Percentiles rank a stretch among this genome's conserved stretches.
Conservation (phyloP, 805 yeast species). For the Cyberlindnera amylophila region DNA sequence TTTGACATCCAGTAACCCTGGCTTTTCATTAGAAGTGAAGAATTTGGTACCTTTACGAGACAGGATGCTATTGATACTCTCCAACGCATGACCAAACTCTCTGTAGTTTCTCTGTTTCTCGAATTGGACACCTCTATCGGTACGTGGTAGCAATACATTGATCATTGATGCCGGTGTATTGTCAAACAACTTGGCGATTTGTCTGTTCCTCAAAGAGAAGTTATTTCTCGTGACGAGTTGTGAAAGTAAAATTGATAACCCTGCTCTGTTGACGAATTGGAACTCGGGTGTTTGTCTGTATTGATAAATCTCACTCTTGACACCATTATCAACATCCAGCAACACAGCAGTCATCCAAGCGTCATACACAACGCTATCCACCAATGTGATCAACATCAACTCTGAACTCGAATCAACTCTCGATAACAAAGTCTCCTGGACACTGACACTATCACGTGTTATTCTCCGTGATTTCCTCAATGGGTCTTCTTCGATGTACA, state of each 20-base stretch:
- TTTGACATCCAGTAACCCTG: constrained; percentile 30
- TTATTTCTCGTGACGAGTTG: constrained; percentile 31
- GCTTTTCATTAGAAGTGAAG: constrained; percentile 16
- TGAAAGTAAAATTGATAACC: constrained; percentile 14
- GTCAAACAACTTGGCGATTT: constrained; percentile 19
- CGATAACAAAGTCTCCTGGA: constrained; percentile 35
- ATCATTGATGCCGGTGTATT: background rate
- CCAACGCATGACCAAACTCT: constrained; percentile 24
- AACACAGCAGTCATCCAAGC: constrained; percentile 40
- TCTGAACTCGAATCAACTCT: constrained; percentile 30
- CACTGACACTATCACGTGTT: constrained; percentile 34
- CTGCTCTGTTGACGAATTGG: constrained; percentile 10
- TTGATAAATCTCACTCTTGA: constrained; percentile 26
- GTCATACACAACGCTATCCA: constrained; percentile 49
- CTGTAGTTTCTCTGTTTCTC: constrained; percentile 21
- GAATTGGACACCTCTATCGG: constrained; percentile 9
- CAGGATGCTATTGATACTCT: constrained; percentile 25
- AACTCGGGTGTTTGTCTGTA: constrained; percentile 11
- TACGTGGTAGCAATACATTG: constrained; percentile 7
- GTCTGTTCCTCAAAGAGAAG: constrained; percentile 36
- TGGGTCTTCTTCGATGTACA: constrained; percentile 46
- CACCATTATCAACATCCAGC: constrained; percentile 18
- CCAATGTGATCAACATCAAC: constrained; percentile 34
- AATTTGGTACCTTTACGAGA: constrained; percentile 14
- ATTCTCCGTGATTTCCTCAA: constrained; percentile 27